Base-by-base conservation (phyloP, 2,329 filamentous ascomycete genomes). In the Xylariaceae sp. region DNA sequence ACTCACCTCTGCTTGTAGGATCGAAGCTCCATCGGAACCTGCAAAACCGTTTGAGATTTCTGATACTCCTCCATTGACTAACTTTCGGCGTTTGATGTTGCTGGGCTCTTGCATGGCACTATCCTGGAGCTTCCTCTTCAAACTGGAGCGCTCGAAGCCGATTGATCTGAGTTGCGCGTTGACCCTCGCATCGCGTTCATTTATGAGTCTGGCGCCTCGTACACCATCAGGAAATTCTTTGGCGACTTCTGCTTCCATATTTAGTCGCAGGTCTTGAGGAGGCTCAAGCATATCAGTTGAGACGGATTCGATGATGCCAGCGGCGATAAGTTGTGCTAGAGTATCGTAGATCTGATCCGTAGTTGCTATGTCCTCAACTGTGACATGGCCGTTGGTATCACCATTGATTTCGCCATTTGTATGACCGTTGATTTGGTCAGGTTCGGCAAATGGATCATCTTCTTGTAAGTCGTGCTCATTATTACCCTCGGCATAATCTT, bases 221-320 rank as follows among this genome's bases (percentile, higher is more conserved):
- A 80, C 66, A 25, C 74, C 72, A 35, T 72, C 71, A 7, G 73
- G 68, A 46, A 77, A 80, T 21, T 75, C 72, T 40, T 75, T 73
- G 40, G 77, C 76, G 23, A 85, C 72, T 21, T 83, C 74, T 36
- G 79, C 76, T 54, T 85, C 80, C n/a, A 86, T 76, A 44, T 83
- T 76, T 38, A 72, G 72, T 44, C 73, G 72, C 4, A 77, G 69
- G 47, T 85, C 88, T 40, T 79, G 74, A 1, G 80, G 75, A 38
- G 78, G 82, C 55, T 75, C 73, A 48, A 83, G 82, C 42, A 75
- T 80, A 45, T 68, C 72, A 5, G 70, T 65, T 22, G 69, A 69
- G 20, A 89, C 79, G 6, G 81, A 81, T 53, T 85, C 79, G 39
- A 93, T 64, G 50, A 89, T 77, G 40, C 87, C 86, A 22, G 77